Percentiles rank a stretch among this genome's conserved stretches.
Evolutionary conservation across 2,329 filamentous ascomycete genomes (phyloP).

Genomic region (Trichoderma atrobrunneum): DNA sequence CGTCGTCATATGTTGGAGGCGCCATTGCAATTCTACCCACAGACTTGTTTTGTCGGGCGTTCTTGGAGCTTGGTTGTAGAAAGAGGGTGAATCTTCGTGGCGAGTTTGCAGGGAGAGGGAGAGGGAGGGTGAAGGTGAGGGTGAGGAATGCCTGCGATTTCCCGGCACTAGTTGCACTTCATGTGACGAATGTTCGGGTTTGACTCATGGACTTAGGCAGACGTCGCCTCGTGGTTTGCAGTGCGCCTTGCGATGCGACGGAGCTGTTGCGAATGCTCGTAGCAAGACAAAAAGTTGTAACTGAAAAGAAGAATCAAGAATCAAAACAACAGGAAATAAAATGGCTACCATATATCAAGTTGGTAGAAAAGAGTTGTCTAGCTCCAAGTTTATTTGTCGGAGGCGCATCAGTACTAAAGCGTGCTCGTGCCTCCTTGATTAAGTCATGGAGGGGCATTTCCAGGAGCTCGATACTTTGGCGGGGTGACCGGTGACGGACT

Average conservation of each 20-base stretch:
- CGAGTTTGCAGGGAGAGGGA: not conserved
- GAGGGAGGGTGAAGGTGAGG: not conserved
- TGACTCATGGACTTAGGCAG: constrained; percentile 15
- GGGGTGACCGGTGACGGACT: constrained; percentile 28
- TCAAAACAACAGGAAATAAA: not conserved
- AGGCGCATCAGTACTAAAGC: constrained; percentile 26
- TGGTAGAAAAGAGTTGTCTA: not conserved
- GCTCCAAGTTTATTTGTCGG: not conserved
- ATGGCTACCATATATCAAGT: not conserved
- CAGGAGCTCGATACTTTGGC: constrained; percentile 17
- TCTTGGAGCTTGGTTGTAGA: not conserved
- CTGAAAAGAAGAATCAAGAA: not conserved
- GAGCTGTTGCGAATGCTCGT: not conserved
- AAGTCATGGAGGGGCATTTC: constrained; percentile 23
- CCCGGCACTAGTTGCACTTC: not conserved
- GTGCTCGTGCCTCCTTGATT: not conserved
- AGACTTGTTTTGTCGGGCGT: not conserved
- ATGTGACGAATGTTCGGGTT: constrained; percentile 4
- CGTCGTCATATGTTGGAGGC: constrained; percentile 44
- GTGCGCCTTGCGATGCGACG: not conserved
- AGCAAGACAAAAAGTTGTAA: not conserved
- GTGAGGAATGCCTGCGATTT: not conserved
- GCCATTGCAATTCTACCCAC: constrained; percentile 23
- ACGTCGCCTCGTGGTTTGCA: not conserved
- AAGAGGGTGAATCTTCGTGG: not conserved